These are phyloP conservation scores for Bjerkandera adusta DNA, from an alignment of 1,284 basidiomycete species.

Conservation along the genomic window DNA sequence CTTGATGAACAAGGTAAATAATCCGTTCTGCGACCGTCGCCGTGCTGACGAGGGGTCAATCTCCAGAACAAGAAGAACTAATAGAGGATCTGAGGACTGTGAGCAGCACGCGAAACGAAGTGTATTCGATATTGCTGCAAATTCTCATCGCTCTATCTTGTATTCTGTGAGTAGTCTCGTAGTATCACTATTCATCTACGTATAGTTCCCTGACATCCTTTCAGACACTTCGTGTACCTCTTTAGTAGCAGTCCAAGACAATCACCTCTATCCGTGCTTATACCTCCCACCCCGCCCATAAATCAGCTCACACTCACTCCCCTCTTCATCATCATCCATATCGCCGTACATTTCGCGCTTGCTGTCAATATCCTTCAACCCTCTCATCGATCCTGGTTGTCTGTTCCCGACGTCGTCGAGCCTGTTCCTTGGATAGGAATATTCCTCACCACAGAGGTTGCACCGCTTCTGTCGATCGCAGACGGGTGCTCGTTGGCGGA, in stretches of 20 bases:
- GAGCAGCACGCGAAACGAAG: slow-evolving; percentile 18
- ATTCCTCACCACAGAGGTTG: no score
- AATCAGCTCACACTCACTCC: slow-evolving; percentile 18
- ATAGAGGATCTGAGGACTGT: slow-evolving; percentile 23
- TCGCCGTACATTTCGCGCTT: slow-evolving; percentile 22
- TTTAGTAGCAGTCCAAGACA: slow-evolving; percentile 17
- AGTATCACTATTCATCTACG: background rate
- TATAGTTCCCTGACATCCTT: background rate
- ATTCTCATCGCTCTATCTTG: slow-evolving; percentile 23
- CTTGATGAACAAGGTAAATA: slow-evolving; percentile 31
- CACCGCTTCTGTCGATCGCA: no score
- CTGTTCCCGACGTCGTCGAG: no score
- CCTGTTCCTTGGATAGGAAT: no score
- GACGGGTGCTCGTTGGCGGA: slow-evolving; percentile 23
- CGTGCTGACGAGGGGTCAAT: background rate
- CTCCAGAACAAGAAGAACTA: slow-evolving; percentile 30
- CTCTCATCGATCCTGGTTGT: no score
- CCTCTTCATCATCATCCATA: slow-evolving; percentile 22
- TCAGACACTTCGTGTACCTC: slow-evolving; percentile 26
- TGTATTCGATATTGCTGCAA: slow-evolving; percentile 22
- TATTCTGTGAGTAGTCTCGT: slow-evolving; percentile 20
- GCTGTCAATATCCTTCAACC: no score
- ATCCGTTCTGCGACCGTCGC: background rate
- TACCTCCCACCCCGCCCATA: slow-evolving; percentile 6
- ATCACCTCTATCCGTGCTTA: slow-evolving; percentile 23